A percentile compares a stretch with the other conserved stretches of the same genome.
phyloP scores from a whole-genome alignment of 345 rosid species.

The Hypericum androsaemum region DNA sequence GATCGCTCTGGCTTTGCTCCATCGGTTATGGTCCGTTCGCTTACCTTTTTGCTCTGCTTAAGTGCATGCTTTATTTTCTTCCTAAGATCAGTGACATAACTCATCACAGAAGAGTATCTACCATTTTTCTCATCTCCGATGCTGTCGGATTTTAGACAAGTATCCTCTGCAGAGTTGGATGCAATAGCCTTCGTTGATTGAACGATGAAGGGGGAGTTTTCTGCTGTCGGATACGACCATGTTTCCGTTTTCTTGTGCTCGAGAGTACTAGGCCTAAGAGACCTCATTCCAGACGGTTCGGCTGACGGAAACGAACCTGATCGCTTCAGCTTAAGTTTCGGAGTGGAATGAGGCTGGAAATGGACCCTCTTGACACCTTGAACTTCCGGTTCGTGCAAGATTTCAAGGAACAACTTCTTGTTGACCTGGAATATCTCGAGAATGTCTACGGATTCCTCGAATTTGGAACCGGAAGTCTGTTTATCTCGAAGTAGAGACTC shows the following conservation, averaged over 20 bases:
- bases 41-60: slow-evolving; percentile 33
- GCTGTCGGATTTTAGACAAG: slow-evolving; percentile 1
- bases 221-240: slow-evolving; percentile 45
- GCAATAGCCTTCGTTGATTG: slow-evolving; percentile 10
- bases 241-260: slow-evolving; percentile 62
- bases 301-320: slow-evolving; percentile 78
- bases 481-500: slow-evolving; percentile 10
- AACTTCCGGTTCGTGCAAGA: slow-evolving; percentile 34
- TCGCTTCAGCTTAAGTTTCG: slow-evolving; percentile 33
- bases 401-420: slow-evolving; percentile 42
- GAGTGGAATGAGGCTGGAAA: slow-evolving; percentile 22
- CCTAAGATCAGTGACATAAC: slow-evolving; percentile 45
- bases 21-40: slow-evolving; percentile 1
- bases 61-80: slow-evolving; percentile 45
- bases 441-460: slow-evolving; percentile 48
- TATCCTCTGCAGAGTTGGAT: slow-evolving; percentile 12
- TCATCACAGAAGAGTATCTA: slow-evolving; percentile 37
- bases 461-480: slow-evolving; percentile 24
- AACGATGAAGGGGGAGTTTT: slow-evolving; percentile 9
- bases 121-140: slow-evolving; percentile 13
- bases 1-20: too few species aligned
- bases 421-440: slow-evolving; percentile 47
- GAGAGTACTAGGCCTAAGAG: slow-evolving; percentile 39
- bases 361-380: slow-evolving; percentile 20
- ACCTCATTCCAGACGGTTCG: slow-evolving; percentile 19